Percentiles rank a stretch among this genome's conserved stretches.
phyloP scores from a whole-genome alignment of 306 rosid genomes.

The Vicia villosa region DNA sequence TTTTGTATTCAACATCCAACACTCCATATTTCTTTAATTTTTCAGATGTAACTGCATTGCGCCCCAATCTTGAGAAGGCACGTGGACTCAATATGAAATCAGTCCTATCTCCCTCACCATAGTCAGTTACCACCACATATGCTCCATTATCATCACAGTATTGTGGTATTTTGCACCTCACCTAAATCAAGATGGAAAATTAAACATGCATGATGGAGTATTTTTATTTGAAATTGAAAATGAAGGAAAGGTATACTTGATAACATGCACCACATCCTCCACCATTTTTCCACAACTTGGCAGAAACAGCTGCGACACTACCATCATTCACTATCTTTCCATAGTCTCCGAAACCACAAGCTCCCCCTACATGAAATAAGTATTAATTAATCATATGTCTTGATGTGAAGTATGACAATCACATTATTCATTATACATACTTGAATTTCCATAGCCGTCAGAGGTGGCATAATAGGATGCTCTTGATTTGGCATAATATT shows the following conservation, averaged over 20 bases:
- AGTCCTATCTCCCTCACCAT: constrained; percentile 49
- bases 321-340: constrained; percentile 76
- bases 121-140: constrained; percentile 40
- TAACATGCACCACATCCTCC: constrained; percentile 87
- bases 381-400: not conserved
- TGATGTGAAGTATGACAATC: too few species aligned
- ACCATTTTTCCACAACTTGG: constrained; percentile 62
- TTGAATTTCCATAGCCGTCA: constrained; percentile 70
- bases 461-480: constrained; percentile 82
- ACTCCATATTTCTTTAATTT: constrained; percentile 34
- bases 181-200: constrained; percentile 47
- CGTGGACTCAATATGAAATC: constrained; percentile 45
- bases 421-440: too few species aligned
- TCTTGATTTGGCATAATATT: constrained; percentile 56
- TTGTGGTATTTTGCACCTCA: constrained; percentile 35
- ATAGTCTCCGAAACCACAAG: constrained; percentile 83
- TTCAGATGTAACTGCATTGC: not conserved
- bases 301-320: constrained; percentile 67
- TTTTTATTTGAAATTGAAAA: not conserved
- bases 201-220: too few species aligned
- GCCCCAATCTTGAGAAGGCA: constrained; percentile 36
- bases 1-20: constrained; percentile 37
- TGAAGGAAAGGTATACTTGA: constrained; percentile 46
- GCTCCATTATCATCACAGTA: constrained; percentile 38
- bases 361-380: constrained; percentile 57